Base-by-base conservation (phyloP, 805 yeast genomes). In the Priceomyces fermenticarens region DNA sequence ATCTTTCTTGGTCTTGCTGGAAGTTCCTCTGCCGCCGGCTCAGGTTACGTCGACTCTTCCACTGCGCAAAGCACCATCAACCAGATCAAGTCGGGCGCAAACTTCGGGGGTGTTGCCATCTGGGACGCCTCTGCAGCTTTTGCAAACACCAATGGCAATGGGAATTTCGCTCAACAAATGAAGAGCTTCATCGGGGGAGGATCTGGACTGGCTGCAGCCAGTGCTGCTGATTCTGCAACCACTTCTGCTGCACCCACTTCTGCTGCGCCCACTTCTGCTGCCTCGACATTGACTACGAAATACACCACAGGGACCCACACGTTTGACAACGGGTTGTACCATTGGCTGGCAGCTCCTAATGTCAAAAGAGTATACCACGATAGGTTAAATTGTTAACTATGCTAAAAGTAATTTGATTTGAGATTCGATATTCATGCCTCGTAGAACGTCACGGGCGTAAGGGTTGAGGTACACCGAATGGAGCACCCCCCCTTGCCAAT, bases 1-100 rank as follows among this genome's bases (percentile, higher is more conserved):
- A 53, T 88, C 38, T 87, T 63, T 56, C 61, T 88, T 32, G 96
- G 96, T 38, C 70, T 88, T 32, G 90, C 96, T 12, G 63, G 54
- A 11, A 79, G 76, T 8, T 54, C 73, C 9, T 30, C 66, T 13
- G 41, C 69, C 30, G 80, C 83, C 32, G 87, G 53, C 9, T 39
- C 57, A 8, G 72, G 72, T 3, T 67, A 64, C 41, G 54, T 39
- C 13, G 47, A 45, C 26, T 45, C 58, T 10, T 42, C 43, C 14
- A 46, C 46, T 13, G 58, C 64, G 25, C 38, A 53, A 42, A 17
- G 32, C 10, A 38, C 37, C 27, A 30, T 58, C 8, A 39, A 51
- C 15, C 34, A 46, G 13, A 53, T 60, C 20, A 46, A 43, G 39
- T 39, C 46, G 16, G 48, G 49, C 32, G 40, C 54, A 9, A 39